These are phyloP conservation scores for Trichoderma virens DNA, from an alignment of 495 filamentous ascomycete species.

Conservation along the genomic window DNA sequence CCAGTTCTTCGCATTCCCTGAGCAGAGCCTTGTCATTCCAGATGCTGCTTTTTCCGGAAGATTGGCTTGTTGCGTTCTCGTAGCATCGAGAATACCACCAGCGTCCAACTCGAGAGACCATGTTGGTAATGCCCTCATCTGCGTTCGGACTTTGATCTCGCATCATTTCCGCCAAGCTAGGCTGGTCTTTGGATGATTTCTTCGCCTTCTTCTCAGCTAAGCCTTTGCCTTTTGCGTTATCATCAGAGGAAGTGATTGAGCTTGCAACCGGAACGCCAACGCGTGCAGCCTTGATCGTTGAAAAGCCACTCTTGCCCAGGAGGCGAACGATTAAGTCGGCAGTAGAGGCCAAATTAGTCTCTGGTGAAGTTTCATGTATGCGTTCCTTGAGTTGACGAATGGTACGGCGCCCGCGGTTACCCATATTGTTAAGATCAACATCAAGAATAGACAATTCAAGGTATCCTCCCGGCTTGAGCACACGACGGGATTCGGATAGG, in stretches of 20 bases:
- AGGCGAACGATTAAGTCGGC: constrained; percentile 72
- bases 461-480: constrained; percentile 83
- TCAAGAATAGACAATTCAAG: constrained; percentile 82
- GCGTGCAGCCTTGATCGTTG: constrained; percentile 76
- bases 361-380: constrained; percentile 50
- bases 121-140: constrained; percentile 80
- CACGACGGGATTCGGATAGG: constrained; percentile 81
- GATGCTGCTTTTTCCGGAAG: constrained; percentile 61
- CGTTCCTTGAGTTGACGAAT: constrained; percentile 71
- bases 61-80: constrained; percentile 53
- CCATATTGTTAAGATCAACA: constrained; percentile 81
- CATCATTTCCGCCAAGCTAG: constrained; percentile 63
- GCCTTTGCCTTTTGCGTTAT: constrained; percentile 15
- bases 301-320: constrained; percentile 71
- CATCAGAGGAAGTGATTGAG: constrained; percentile 38
- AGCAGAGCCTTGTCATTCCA: constrained; percentile 73
- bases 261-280: constrained; percentile 86
- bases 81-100: constrained; percentile 98
- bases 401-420: constrained; percentile 63
- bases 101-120: constrained; percentile 82
- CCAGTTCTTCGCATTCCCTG: constrained; percentile 75
- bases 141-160: constrained; percentile 52
- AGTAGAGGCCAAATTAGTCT: constrained; percentile 62
- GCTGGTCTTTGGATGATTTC: constrained; percentile 39
- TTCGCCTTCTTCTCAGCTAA: constrained; percentile 13